Base-by-base conservation (phyloP, 768 basidiomycete species). In the Hysterangium stoloniferum region DNA sequence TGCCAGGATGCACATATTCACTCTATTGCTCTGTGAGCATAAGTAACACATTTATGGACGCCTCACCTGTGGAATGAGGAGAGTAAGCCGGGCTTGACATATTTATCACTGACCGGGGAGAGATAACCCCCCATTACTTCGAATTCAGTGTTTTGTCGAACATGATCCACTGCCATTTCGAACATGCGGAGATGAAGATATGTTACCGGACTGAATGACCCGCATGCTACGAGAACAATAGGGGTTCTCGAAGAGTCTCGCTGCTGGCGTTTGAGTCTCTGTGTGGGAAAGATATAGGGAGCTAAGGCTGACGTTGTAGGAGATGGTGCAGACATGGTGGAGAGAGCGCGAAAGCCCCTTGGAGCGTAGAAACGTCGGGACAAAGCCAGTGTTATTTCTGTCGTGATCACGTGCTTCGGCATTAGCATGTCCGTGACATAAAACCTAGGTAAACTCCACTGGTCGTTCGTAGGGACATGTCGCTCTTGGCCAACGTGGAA, bases 151-250 rank as follows among this genome's bases (percentile, higher is more conserved):
- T 93, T 90, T 59, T 92, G 87, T 45, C 90, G 81, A 47, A 88
- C 80, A 61, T 92, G 93, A 73, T 98, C 96, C 69, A 86, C 87
- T 50, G 95, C 96, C 96, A 99, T 98, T 65, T 98, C 96, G 68
- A 98, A 99, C 93, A 99, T 97, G 58, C 96, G 88, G 55, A 97
- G 79, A 62, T 96, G 93, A 45, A 95, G 85, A 62, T 93, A 95
- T n/a, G 94, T 96, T 55, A 96, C 86, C 9, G 95, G 95, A 60
- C 90, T 94, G 79, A 97, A 97, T 49, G 91, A 95, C 25, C 95
- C 96, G 62, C 96, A 99, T 40, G 92, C 96, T 53, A 99, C 91
- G 55, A 96, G 82, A 49, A 93, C 88, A 58, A 96, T 70, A n/a
- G 92, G 95, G 6, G 28, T 51, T 19, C 49, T 31, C n/a, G 49